A percentile compares a stretch with the other conserved stretches of the same genome.
Evolutionary conservation across 2,329 filamentous ascomycete genomes (phyloP).

Genomic region (Xylaria multiplex): DNA sequence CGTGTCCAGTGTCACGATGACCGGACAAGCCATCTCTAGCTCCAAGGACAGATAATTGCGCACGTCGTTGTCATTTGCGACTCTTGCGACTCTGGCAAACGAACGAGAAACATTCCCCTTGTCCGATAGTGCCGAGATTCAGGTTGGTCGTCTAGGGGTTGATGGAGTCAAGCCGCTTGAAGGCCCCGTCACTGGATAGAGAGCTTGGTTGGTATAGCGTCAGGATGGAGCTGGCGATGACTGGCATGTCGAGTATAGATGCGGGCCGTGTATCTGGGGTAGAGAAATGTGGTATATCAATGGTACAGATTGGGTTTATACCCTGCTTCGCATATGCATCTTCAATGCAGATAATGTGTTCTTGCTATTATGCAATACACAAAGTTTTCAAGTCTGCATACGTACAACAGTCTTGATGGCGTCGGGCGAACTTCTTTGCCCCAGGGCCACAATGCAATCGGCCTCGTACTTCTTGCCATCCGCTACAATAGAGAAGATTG

Average conservation of each 20-base stretch:
- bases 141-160: conserved; percentile 45
- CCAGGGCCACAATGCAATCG: conserved; percentile 61
- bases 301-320: not conserved
- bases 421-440: conserved; percentile 61
- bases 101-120: conserved; percentile 50
- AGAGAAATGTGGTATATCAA: not conserved
- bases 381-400: conserved; percentile 21
- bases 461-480: conserved; percentile 52
- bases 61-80: conserved; percentile 12
- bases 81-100: conserved; percentile 28
- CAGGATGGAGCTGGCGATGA: conserved; percentile 58
- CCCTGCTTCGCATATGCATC: not conserved
- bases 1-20: conserved; percentile 67
- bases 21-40: conserved; percentile 54
- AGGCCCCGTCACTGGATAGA: conserved; percentile 45
- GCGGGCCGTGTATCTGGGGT: not conserved
- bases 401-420: conserved; percentile 62
- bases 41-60: conserved; percentile 47
- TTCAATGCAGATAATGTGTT: not conserved
- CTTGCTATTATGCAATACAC: no score
- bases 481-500: conserved; percentile 59
- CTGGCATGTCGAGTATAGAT: conserved; percentile 37
- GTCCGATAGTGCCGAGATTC: conserved; percentile 51
- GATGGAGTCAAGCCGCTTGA: conserved; percentile 38
- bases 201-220: conserved; percentile 53